Conservation (phyloP, 202 grass and related monocot species). For the Miscanthus sacchariflorus region DNA sequence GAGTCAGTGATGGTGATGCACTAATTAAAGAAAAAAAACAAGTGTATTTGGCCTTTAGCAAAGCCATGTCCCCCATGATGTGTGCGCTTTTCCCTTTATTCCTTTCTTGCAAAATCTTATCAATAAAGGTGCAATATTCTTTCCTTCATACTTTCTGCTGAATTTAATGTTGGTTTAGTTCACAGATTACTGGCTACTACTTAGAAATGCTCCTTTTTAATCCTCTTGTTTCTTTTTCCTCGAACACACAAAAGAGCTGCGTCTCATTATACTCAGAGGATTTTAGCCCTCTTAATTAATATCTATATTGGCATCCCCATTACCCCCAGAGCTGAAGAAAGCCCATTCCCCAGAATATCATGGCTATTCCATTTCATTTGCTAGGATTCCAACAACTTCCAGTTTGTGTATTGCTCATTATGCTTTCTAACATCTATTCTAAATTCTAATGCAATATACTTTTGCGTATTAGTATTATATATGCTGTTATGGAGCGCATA, state of each 20-base stretch:
- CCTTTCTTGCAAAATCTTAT: slow-evolving; percentile 29
- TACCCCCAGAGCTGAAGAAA: neutral
- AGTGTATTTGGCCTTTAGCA: neutral
- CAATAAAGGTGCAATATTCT: slow-evolving; percentile 5
- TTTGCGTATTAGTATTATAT: neutral
- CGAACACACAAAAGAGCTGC: neutral
- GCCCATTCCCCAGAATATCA: neutral
- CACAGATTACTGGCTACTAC: neutral
- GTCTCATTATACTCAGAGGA: neutral
- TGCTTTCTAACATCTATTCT: neutral
- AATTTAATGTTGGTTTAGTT: neutral
- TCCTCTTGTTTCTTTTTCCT: neutral
- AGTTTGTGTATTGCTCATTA: neutral
- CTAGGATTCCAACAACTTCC: neutral
- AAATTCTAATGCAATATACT: neutral
- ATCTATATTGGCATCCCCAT: neutral
- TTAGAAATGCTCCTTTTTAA: neutral
- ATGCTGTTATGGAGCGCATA: neutral
- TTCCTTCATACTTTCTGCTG: neutral
- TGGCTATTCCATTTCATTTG: neutral
- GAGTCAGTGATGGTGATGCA: neutral
- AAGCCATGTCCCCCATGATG: slow-evolving; percentile 3
- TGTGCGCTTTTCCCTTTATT: slow-evolving; percentile 38
- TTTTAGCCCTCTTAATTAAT: neutral
- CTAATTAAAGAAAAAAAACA: neutral